Percentiles rank a stretch among this genome's conserved stretches.
Conservation (phyloP, 306 rosid species). For the Lathyrus tuberosus region DNA sequence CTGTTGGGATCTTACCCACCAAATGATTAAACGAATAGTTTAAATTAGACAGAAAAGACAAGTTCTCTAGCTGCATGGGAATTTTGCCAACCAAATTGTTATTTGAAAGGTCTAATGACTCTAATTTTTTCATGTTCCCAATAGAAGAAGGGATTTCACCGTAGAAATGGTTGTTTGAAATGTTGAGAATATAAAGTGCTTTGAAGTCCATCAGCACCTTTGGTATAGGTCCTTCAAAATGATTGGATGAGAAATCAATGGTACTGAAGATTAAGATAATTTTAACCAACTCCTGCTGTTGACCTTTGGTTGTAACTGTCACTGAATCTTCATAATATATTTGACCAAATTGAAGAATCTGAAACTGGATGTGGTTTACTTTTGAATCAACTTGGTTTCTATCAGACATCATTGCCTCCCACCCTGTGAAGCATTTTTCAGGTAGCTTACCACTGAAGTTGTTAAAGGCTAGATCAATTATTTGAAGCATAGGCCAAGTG, state of each 20-base stretch:
- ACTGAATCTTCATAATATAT: not conserved
- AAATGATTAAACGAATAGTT: constrained; percentile 1
- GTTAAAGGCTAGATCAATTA: too few species aligned
- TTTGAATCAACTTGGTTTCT: too few species aligned
- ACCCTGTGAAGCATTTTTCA: too few species aligned
- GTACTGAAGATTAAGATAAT: constrained; percentile 19
- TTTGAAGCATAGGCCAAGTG: too few species aligned
- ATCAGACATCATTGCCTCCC: too few species aligned
- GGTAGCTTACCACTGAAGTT: too few species aligned
- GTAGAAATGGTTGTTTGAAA: constrained; percentile 44
- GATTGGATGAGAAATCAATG: constrained; percentile 48
- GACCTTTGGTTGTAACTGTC: constrained; percentile 37
- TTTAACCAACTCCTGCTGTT: constrained; percentile 10
- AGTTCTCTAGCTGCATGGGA: not conserved
- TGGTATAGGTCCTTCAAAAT: constrained; percentile 43
- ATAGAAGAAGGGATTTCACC: constrained; percentile 40
- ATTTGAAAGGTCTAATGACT: constrained; percentile 49
- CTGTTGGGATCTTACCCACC: not conserved
- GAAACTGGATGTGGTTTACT: too few species aligned
- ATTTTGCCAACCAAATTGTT: constrained; percentile 32
- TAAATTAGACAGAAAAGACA: not conserved
- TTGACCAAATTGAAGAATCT: not conserved
- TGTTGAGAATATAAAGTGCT: constrained; percentile 33
- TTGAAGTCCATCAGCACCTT: constrained; percentile 29
- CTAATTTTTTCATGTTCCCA: constrained; percentile 19